Conservation (phyloP, 2,329 filamentous ascomycete genomes). For the Apiospora rasikravindrae region DNA sequence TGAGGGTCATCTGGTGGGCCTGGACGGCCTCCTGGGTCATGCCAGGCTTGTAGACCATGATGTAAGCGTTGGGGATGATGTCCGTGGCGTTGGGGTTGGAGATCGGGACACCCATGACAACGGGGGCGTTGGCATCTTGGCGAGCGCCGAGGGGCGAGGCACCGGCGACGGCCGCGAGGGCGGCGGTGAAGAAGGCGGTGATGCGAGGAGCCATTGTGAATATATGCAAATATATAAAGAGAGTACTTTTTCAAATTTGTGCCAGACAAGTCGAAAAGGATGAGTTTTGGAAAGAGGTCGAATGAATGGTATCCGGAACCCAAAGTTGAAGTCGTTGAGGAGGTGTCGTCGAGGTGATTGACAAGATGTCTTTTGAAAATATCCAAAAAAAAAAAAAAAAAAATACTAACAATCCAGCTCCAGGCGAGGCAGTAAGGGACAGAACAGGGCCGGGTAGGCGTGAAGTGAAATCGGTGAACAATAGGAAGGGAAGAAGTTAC, state of each 20-base stretch:
- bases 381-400: constrained; percentile 6
- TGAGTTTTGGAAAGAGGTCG: neutral
- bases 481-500: constrained; percentile 4
- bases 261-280: constrained; percentile 32
- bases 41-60: constrained; percentile 66
- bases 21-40: constrained; percentile 55
- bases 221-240: constrained; percentile 7
- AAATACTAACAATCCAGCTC: constrained; percentile 15
- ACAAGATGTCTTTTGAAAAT: neutral
- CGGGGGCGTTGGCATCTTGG: constrained; percentile 26
- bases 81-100: constrained; percentile 54
- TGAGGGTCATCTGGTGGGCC: constrained; percentile 55
- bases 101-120: constrained; percentile 49
- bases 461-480: constrained; percentile 14
- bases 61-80: constrained; percentile 63
- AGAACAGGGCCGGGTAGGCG: neutral
- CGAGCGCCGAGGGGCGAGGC: constrained; percentile 30
- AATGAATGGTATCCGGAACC: neutral
- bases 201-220: constrained; percentile 38
- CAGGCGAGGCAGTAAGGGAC: constrained; percentile 3
- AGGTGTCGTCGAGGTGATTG: constrained; percentile 4
- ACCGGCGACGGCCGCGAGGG: constrained; percentile 33
- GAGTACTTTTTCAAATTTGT: constrained; percentile 29
- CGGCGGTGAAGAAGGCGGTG: constrained; percentile 26
- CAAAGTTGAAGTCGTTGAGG: neutral